Evolutionary conservation across 2,329 filamentous ascomycete species (phyloP).

Genomic region (Sclerotinia sclerotiorum): DNA sequence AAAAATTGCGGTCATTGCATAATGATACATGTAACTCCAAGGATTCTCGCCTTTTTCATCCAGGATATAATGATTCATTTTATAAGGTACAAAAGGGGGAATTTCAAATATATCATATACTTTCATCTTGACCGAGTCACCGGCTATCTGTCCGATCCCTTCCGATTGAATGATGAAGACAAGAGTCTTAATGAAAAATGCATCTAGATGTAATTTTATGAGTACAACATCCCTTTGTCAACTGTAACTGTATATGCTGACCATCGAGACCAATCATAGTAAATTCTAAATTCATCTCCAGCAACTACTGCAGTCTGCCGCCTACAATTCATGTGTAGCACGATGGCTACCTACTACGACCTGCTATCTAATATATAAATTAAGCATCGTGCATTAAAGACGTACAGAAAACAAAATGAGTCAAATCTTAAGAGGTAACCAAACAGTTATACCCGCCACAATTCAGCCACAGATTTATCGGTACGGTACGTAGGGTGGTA

Average conservation of each 20-base stretch:
- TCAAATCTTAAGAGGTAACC: neutral
- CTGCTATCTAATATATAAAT: neutral
- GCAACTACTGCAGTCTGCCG: conserved; percentile 5
- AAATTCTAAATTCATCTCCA: neutral
- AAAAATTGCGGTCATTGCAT: neutral
- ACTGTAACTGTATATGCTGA: neutral
- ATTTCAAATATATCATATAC: neutral
- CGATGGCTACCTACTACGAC: neutral
- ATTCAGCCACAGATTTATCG: neutral
- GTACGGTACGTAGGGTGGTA: too few species aligned
- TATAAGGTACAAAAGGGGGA: neutral
- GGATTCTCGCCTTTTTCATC: neutral
- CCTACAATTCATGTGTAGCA: neutral
- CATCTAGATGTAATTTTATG: neutral
- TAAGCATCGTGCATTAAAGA: neutral
- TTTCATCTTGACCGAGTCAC: conserved; percentile 17
- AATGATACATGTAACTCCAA: neutral
- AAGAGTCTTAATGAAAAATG: neutral
- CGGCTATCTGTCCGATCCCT: neutral
- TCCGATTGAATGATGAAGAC: conserved; percentile 19
- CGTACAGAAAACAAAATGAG: neutral
- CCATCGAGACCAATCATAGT: neutral
- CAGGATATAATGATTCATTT: neutral
- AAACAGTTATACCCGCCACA: neutral
- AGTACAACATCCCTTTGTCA: neutral